Percentiles rank a stretch among this genome's conserved stretches.
These are phyloP conservation scores for Russula lepida DNA, from an alignment of 768 basidiomycete species.

Conservation along the genomic window DNA sequence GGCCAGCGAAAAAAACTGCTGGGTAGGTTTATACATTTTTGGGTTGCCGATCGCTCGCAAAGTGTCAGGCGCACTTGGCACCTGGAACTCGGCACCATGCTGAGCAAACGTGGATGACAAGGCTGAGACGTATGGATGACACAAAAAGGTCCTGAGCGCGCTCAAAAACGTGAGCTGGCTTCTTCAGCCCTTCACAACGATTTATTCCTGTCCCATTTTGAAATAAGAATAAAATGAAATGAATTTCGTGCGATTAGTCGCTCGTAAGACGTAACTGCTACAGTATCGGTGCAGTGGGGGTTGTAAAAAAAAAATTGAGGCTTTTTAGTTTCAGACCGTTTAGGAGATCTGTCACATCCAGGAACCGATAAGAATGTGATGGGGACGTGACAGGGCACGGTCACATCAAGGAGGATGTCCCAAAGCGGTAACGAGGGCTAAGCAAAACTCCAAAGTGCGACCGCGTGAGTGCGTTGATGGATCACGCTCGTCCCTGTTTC, in stretches of 20 bases:
- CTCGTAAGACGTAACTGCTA: background rate
- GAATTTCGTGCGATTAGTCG: background rate
- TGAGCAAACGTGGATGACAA: conserved; percentile 4
- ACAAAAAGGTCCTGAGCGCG: background rate
- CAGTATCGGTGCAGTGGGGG: background rate
- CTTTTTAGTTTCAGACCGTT: conserved; percentile 1
- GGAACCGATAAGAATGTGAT: conserved; percentile 17
- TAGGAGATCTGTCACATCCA: conserved; percentile 7
- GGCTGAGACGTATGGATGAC: background rate
- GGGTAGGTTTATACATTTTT: conserved; percentile 19
- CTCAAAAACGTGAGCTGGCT: conserved; percentile 1
- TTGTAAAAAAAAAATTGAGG: conserved; percentile 9
- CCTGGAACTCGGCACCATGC: conserved; percentile 17
- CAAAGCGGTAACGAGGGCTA: background rate
- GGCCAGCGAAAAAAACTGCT: conserved; percentile 6
- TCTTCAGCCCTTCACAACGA: conserved; percentile 12
- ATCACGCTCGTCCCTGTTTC: conserved; percentile 12
- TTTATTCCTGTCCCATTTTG: background rate
- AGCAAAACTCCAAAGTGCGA: background rate
- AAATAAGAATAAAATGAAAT: background rate
- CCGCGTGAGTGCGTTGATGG: background rate
- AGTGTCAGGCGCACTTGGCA: conserved; percentile 8
- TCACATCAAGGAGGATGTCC: conserved; percentile 12
- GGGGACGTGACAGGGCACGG: background rate
- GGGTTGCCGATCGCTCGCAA: conserved; percentile 21